Conservation (phyloP, 2,329 filamentous ascomycete species). For the Aureobasidium lini region DNA sequence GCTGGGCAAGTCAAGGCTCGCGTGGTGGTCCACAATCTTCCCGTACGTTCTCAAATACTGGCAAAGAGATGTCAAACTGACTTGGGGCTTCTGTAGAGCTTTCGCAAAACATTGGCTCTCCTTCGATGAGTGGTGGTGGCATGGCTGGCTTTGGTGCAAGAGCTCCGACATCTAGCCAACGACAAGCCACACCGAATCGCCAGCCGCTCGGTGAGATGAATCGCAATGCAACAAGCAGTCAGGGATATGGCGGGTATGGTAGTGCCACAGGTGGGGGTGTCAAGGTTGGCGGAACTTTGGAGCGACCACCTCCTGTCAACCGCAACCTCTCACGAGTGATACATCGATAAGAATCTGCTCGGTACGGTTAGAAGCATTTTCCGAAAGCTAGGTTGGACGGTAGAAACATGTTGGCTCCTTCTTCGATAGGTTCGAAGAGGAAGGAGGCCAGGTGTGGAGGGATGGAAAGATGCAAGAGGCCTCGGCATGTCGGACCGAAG, state of each 20-base stretch:
- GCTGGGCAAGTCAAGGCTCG: not conserved
- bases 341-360: not conserved
- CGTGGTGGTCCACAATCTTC: not conserved
- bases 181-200: slow-evolving; percentile 27
- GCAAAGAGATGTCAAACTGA: not conserved
- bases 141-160: slow-evolving; percentile 19
- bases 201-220: slow-evolving; percentile 26
- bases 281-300: slow-evolving; percentile 25
- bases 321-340: not conserved
- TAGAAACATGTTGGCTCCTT: no score
- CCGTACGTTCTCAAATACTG: not conserved
- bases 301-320: not conserved
- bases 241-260: slow-evolving; percentile 23
- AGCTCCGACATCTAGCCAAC: slow-evolving; percentile 17
- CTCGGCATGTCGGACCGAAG: not conserved
- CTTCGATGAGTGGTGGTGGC: slow-evolving; percentile 13
- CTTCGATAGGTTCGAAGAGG: not conserved
- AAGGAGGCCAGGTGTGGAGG: not conserved
- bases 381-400: no score
- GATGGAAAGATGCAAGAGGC: not conserved
- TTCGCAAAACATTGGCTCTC: not conserved
- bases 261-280: slow-evolving; percentile 20
- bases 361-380: no score
- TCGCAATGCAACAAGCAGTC: slow-evolving; percentile 19
- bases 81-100: not conserved